These are phyloP conservation scores for Sclerotiophoma versabilis DNA, from an alignment of 2,329 filamentous ascomycete species.

Conservation along the genomic window DNA sequence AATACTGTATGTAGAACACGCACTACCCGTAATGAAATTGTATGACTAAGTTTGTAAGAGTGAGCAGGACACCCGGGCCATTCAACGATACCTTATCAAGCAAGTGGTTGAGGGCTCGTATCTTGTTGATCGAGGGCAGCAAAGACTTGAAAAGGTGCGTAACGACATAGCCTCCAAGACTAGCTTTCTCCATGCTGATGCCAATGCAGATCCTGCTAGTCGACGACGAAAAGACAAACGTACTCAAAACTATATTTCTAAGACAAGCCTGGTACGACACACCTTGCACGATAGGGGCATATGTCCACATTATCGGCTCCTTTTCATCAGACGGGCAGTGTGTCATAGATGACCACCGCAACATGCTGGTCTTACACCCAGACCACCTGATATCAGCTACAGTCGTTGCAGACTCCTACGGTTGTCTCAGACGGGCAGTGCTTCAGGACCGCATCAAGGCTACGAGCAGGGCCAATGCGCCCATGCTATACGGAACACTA, in stretches of 20 bases:
- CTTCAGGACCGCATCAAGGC: constrained; percentile 95
- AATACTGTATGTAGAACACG: constrained; percentile 60
- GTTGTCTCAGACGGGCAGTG: constrained; percentile 87
- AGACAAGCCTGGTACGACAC: constrained; percentile 89
- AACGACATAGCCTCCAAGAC: not conserved
- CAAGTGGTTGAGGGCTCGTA: constrained; percentile 75
- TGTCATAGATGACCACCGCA: constrained; percentile 79
- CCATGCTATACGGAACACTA: constrained; percentile 90
- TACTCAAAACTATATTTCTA: constrained; percentile 73
- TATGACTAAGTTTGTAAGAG: constrained; percentile 72
- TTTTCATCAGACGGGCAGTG: constrained; percentile 77
- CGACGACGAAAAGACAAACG: constrained; percentile 75
- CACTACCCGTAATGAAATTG: constrained; percentile 25
- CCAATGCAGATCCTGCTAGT: constrained; percentile 76
- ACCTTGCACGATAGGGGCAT: constrained; percentile 74
- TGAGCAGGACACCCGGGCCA: constrained; percentile 72
- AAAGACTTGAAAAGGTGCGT: constrained; percentile 73
- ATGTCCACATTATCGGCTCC: constrained; percentile 84
- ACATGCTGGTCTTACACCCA: constrained; percentile 90
- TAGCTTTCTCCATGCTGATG: constrained; percentile 25
- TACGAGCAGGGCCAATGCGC: constrained; percentile 77
- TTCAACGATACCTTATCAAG: constrained; percentile 86
- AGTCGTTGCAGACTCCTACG: constrained; percentile 94
- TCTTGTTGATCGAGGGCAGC: constrained; percentile 66
- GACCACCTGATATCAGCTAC: constrained; percentile 96